Conservation (phyloP, 169 alveolate genomes). For the Cryptosporidium sp. region DNA sequence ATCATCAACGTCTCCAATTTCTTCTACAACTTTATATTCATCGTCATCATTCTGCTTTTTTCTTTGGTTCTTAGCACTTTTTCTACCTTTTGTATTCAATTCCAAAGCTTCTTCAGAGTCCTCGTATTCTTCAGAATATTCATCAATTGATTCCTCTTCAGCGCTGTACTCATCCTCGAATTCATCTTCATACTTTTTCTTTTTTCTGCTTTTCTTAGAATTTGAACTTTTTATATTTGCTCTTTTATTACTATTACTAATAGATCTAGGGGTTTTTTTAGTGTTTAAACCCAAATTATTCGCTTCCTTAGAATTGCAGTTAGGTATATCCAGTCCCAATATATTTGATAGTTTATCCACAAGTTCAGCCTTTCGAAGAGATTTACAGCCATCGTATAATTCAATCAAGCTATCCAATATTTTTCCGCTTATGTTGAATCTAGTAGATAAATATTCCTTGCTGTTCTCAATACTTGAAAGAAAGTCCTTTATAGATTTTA, state of each 20-base stretch:
- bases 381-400: background rate
- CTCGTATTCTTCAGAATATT: background rate
- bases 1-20: constrained; percentile 31
- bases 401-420: constrained; percentile 23
- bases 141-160: background rate
- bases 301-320: too few species aligned
- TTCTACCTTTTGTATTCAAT: background rate
- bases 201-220: background rate
- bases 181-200: background rate
- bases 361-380: constrained; percentile 26
- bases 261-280: background rate
- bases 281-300: background rate
- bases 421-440: background rate
- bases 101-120: background rate
- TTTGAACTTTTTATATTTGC: background rate
- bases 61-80: background rate
- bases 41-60: background rate
- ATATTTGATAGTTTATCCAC: constrained; percentile 24
- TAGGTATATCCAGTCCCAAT: background rate
- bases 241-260: background rate
- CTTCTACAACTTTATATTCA: constrained; percentile 13
- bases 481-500: constrained; percentile 28
- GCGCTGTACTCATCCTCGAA: background rate
- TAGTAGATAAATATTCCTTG: constrained; percentile 1
- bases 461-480: constrained; percentile 35